Evolutionary conservation across 2,329 filamentous ascomycete genomes (phyloP).

Genomic region (Zopfia rhizophila): DNA sequence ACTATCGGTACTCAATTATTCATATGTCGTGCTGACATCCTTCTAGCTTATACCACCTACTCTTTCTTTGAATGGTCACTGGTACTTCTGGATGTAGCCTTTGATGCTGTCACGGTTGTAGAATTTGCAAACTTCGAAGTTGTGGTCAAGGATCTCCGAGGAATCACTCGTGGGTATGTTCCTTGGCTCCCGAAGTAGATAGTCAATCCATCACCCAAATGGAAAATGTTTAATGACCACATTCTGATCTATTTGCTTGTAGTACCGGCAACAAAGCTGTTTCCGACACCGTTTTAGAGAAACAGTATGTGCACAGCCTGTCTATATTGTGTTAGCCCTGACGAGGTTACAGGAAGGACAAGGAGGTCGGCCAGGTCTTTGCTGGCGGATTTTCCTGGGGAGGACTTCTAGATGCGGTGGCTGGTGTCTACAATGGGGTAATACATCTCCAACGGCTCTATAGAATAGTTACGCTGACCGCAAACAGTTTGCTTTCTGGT

Average conservation of each 20-base stretch:
- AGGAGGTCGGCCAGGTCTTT: slow-evolving; percentile 75
- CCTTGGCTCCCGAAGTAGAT: slow-evolving; percentile 90
- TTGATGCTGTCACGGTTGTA: slow-evolving; percentile 92
- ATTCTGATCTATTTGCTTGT: slow-evolving; percentile 47
- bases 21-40: slow-evolving; percentile 30
- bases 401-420: slow-evolving; percentile 80
- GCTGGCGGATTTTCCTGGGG: slow-evolving; percentile 76
- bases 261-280: slow-evolving; percentile 60
- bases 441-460: slow-evolving; percentile 15
- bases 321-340: slow-evolving; percentile 25
- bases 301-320: slow-evolving; percentile 70
- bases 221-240: slow-evolving; percentile 41
- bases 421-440: slow-evolving; percentile 93
- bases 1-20: slow-evolving; percentile 1
- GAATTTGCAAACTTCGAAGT: slow-evolving; percentile 93
- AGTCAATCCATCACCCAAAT: slow-evolving; percentile 57
- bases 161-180: slow-evolving; percentile 97
- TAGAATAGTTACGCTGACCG: slow-evolving; percentile 11
- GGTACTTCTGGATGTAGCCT: slow-evolving; percentile 93
- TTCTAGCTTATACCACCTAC: slow-evolving; percentile 91
- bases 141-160: slow-evolving; percentile 87
- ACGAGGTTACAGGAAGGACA: slow-evolving; percentile 72
- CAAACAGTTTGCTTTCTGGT: slow-evolving; percentile 90
- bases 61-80: slow-evolving; percentile 98
- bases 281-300: slow-evolving; percentile 67